Base-by-base conservation (phyloP, 2,329 filamentous ascomycete genomes). In the Ophiosphaerella narmari region DNA sequence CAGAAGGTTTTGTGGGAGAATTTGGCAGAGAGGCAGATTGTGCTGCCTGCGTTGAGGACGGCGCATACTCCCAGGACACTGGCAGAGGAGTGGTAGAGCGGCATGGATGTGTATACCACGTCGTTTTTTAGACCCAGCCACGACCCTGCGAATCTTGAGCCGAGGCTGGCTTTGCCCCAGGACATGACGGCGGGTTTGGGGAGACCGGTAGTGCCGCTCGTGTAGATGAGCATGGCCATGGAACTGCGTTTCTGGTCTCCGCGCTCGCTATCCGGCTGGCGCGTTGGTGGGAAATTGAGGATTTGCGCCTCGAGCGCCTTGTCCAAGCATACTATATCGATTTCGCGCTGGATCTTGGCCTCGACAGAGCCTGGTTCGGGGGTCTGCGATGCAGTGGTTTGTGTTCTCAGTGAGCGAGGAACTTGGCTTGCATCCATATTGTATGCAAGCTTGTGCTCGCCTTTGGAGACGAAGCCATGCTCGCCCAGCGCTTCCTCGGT, bases 171-270 rank as follows among this genome's bases (percentile, higher is more conserved):
- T 56, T 67, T 71, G 21, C 48, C 54, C 67, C 63, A 70, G 18
- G 53, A 48, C 56, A 72, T 57, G 13, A 71, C 46, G 2, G 71
- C 70, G 4, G 67, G 64, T 47, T 75, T 75, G 6, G 68, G 70
- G 9, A 74, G 60, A 1, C 70, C 72, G 5, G 68, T 74, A 4
- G 63, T 74, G 16, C 73, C 73, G 6, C 65, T 70, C 7, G 72
- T 75, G 52, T 73, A 74, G 34, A 75, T 71, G n/a, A 74, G 59
- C 60, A 67, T 67, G 16, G 65, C 70, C 68, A 73, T 69, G 52
- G 60, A 57, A 44, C 54, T 55, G 18, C 49, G 32, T 34, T 57
- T 62, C 32, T 71, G 67, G 31, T 50, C 46, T 18, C 50, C 52
- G 34, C 69, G 67, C 16, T 54, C 54, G 8, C 63, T 58, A 38